phyloP scores from a whole-genome alignment of 441 rosid species.

The Adansonia gregorii region DNA sequence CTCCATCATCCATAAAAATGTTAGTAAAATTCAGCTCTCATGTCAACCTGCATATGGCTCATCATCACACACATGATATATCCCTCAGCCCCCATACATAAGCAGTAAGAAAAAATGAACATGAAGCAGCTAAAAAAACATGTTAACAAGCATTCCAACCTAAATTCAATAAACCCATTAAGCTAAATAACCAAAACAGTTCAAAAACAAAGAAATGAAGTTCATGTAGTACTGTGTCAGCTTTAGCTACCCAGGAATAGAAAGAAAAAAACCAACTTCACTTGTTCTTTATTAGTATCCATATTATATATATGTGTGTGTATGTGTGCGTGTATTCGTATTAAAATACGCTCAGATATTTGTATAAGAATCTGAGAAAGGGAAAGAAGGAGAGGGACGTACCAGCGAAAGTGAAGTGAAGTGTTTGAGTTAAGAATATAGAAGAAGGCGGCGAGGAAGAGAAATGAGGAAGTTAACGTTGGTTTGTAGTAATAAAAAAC shows the following conservation, averaged over 20 bases:
- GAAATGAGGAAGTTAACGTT: slow-evolving; percentile 31
- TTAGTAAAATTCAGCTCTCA: background rate
- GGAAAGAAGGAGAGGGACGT: slow-evolving; percentile 8
- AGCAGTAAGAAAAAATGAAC: background rate
- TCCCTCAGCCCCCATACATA: background rate
- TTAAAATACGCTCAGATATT: background rate
- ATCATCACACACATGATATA: background rate
- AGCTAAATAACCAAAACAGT: slow-evolving; percentile 18
- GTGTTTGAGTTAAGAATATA: slow-evolving; percentile 4
- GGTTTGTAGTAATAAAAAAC: slow-evolving; percentile 20
- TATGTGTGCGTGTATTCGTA: background rate
- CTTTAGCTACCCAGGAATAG: too few relatives aligned
- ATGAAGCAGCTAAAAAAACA: too few relatives aligned
- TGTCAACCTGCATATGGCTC: background rate
- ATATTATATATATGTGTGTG: background rate
- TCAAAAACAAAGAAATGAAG: slow-evolving; percentile 2
- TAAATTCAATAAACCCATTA: slow-evolving; percentile 22
- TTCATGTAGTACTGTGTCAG: background rate
- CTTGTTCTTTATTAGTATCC: background rate
- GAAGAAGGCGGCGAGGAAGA: slow-evolving; percentile 35
- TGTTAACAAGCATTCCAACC: slow-evolving; percentile 2
- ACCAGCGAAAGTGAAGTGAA: slow-evolving; percentile 33
- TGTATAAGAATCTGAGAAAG: background rate
- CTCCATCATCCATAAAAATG: background rate
- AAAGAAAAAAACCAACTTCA: background rate